These are phyloP conservation scores for Bipolaris bicolor DNA, from an alignment of 2,329 filamentous ascomycete genomes.

Conservation along the genomic window DNA sequence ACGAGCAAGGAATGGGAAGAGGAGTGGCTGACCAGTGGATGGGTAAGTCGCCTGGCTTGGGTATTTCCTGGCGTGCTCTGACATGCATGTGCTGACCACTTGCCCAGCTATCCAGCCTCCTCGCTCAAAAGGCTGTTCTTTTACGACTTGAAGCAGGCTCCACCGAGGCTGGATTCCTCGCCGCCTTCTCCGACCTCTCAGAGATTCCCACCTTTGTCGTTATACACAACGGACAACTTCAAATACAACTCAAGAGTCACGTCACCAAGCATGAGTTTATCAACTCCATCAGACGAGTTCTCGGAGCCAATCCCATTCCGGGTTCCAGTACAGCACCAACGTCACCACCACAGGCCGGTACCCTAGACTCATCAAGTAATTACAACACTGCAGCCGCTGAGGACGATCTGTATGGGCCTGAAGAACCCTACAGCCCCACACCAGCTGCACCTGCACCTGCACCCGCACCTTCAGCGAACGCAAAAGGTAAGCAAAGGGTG, in stretches of 20 bases:
- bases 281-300: slow-evolving; percentile 56
- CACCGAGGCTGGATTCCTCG: slow-evolving; percentile 79
- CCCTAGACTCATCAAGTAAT: slow-evolving; percentile 12
- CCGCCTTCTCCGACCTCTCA: slow-evolving; percentile 81
- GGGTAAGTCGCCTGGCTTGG: slow-evolving; percentile 31
- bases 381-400: slow-evolving; percentile 7
- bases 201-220: slow-evolving; percentile 79
- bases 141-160: slow-evolving; percentile 75
- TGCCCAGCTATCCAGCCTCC: slow-evolving; percentile 52
- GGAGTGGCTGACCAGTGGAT: slow-evolving; percentile 62
- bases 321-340: slow-evolving; percentile 23
- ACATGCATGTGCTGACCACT: slow-evolving; percentile 7
- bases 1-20: slow-evolving; percentile 76
- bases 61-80: neutral
- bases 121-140: slow-evolving; percentile 69
- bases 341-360: slow-evolving; percentile 17
- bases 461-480: slow-evolving; percentile 26
- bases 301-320: slow-evolving; percentile 40
- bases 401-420: slow-evolving; percentile 11
- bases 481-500: slow-evolving; percentile 53
- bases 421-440: slow-evolving; percentile 10
- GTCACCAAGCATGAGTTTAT: slow-evolving; percentile 70
- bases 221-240: slow-evolving; percentile 79
- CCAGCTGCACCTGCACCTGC: slow-evolving; percentile 9
- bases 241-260: slow-evolving; percentile 74